These are phyloP conservation scores for Mycena citricolor DNA, from an alignment of 1,284 basidiomycete species.

Conservation along the genomic window DNA sequence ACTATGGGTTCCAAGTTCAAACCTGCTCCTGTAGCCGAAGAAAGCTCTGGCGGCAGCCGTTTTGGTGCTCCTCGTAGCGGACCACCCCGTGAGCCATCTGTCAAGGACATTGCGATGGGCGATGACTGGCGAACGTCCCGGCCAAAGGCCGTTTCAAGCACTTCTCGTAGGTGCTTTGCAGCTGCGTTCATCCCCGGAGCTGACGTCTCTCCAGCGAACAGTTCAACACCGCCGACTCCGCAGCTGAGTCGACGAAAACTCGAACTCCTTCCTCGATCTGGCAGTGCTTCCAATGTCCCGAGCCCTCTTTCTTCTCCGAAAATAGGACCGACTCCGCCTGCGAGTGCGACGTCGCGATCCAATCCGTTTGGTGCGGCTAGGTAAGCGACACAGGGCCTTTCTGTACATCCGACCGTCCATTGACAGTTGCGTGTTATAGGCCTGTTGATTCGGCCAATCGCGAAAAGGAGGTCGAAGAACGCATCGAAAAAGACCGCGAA, in stretches of 20 bases:
- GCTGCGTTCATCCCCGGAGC: slow-evolving; percentile 4
- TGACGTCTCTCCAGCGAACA: slow-evolving; percentile 47
- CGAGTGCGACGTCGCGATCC: slow-evolving; percentile 44
- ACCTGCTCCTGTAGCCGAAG: slow-evolving; percentile 36
- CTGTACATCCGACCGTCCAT: slow-evolving; percentile 4
- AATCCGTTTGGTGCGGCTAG: slow-evolving; percentile 89
- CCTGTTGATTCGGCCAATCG: slow-evolving; percentile 82
- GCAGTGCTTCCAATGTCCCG: slow-evolving; percentile 56
- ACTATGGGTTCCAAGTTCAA: slow-evolving; percentile 70
- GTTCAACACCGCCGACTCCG: slow-evolving; percentile 77
- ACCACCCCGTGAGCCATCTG: slow-evolving; percentile 43
- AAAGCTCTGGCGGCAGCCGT: slow-evolving; percentile 42
- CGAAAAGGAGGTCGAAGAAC: slow-evolving; percentile 74
- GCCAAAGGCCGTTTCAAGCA: slow-evolving; percentile 44
- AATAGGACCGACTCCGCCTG: slow-evolving; percentile 50
- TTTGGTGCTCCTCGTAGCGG: slow-evolving; percentile 51
- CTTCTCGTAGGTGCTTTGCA: slow-evolving; percentile 55
- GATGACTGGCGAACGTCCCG: slow-evolving; percentile 39
- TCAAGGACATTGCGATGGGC: slow-evolving; percentile 64
- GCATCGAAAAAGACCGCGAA: slow-evolving; percentile 67
- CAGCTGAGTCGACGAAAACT: slow-evolving; percentile 77
- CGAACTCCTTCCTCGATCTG: slow-evolving; percentile 78
- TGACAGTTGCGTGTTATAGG: slow-evolving; percentile 38
- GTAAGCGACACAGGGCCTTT: slow-evolving; percentile 39
- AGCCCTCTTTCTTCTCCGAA: slow-evolving; percentile 78